phyloP scores from a whole-genome alignment of 176 grass and related monocot genomes.

The Secale cereale region DNA sequence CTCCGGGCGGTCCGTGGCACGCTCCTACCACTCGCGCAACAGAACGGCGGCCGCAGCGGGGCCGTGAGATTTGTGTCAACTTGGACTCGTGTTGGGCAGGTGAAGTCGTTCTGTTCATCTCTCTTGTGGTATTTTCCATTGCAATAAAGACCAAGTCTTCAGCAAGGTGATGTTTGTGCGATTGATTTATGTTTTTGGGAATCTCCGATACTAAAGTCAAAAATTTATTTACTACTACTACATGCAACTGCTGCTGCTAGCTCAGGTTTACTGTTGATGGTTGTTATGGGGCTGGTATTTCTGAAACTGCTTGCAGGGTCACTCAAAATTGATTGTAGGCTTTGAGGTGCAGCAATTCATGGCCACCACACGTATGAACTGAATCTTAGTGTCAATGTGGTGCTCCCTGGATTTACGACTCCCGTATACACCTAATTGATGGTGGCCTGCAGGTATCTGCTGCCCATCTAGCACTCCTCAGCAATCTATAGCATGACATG shows the following conservation, averaged over 20 bases:
- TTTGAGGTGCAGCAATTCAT: constrained; percentile 46
- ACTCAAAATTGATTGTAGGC: not conserved
- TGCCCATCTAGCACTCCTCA: not conserved
- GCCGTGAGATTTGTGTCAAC: no score
- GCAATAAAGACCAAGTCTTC: constrained; percentile 64
- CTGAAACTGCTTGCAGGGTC: not conserved
- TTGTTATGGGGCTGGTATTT: constrained; percentile 74
- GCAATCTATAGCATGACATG: no score
- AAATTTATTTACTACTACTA: constrained; percentile 11
- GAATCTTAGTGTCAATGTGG: constrained; percentile 74
- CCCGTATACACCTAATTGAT: constrained; percentile 70
- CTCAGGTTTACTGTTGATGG: constrained; percentile 72
- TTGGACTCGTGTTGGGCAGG: no score
- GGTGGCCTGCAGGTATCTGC: constrained; percentile 61
- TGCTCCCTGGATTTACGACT: constrained; percentile 89
- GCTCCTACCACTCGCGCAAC: no score
- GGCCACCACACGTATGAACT: constrained; percentile 33
- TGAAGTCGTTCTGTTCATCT: no score
- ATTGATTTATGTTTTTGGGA: constrained; percentile 8
- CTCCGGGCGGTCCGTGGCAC: no score
- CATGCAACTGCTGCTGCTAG: constrained; percentile 58
- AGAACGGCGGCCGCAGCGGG: no score
- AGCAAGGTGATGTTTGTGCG: constrained; percentile 49
- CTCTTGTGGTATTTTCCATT: constrained; percentile 54
- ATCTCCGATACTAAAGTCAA: not conserved